phyloP scores from a whole-genome alignment of 73 alveolate species.

The Paramecium primaurelia region DNA sequence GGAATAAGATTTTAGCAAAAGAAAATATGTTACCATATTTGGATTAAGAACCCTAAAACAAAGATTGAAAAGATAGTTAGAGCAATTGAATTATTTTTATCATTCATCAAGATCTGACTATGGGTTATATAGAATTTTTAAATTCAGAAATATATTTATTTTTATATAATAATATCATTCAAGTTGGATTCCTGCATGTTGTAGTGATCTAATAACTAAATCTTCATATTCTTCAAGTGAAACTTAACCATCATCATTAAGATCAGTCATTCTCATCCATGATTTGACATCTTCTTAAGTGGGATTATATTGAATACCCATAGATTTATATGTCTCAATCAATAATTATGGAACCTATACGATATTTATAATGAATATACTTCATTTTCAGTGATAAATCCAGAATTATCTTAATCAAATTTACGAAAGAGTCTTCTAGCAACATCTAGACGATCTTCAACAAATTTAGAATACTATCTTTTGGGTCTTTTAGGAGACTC shows the following conservation, averaged over 20 bases:
- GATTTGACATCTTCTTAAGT: conserved; percentile 56
- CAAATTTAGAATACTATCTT: conserved; percentile 22
- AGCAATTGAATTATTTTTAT: background rate
- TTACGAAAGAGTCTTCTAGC: conserved; percentile 62
- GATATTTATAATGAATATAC: background rate
- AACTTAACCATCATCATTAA: conserved; percentile 51
- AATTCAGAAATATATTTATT: background rate
- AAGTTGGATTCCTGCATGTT: conserved; percentile 53
- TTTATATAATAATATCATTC: background rate
- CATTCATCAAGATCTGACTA: background rate
- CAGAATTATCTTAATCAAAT: conserved; percentile 52
- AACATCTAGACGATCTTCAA: conserved; percentile 54
- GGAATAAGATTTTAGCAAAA: background rate
- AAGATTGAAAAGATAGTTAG: background rate
- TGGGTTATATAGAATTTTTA: background rate
- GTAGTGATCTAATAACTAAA: conserved; percentile 45
- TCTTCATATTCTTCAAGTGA: conserved; percentile 61
- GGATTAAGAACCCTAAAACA: background rate
- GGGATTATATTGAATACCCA: conserved; percentile 55
- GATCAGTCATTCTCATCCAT: conserved; percentile 63
- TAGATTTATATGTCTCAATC: conserved; percentile 45
- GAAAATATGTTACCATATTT: background rate
- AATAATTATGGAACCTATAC: background rate
- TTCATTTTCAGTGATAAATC: conserved; percentile 54
- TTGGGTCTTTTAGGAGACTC: conserved; percentile 41